phyloP scores from a whole-genome alignment of 441 rosid species.

The Gossypium schwendimanii region DNA sequence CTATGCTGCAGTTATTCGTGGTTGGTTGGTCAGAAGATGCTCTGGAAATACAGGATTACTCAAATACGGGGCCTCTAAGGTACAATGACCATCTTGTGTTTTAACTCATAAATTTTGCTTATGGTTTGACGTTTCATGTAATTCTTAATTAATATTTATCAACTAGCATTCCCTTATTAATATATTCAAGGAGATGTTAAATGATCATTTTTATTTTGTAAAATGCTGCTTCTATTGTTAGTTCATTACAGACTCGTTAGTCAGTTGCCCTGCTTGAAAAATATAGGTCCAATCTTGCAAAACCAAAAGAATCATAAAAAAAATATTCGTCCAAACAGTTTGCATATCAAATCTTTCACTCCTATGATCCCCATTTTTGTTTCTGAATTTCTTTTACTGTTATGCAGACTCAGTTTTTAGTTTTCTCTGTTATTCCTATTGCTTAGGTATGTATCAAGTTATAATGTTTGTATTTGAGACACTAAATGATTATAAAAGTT shows the following conservation, averaged over 20 bases:
- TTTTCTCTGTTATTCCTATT: neutral
- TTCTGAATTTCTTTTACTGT: neutral
- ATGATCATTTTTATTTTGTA: neutral
- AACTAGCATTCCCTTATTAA: neutral
- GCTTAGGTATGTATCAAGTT: neutral
- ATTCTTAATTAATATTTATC: neutral
- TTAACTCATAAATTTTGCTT: neutral
- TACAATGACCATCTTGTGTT: conserved; percentile 18
- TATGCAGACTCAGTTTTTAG: neutral
- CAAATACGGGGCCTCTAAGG: conserved; percentile 51
- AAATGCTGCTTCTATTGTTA: neutral
- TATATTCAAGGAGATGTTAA: neutral
- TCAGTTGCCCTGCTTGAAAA: neutral
- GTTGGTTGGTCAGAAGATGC: conserved; percentile 92
- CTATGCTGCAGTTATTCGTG: conserved; percentile 70
- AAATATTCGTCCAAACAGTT: neutral
- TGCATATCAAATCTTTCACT: neutral
- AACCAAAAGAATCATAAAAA: neutral
- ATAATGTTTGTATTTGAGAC: neutral
- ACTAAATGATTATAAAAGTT: conserved; percentile 10
- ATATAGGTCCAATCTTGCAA: neutral
- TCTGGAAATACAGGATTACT: conserved; percentile 63
- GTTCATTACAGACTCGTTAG: neutral
- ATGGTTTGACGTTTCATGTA: neutral
- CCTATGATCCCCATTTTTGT: neutral